Evolutionary conservation across 306 rosid species (phyloP), one percentile per base, ranked within the genome.

Genomic region (Quercus agrifolia): DNA sequence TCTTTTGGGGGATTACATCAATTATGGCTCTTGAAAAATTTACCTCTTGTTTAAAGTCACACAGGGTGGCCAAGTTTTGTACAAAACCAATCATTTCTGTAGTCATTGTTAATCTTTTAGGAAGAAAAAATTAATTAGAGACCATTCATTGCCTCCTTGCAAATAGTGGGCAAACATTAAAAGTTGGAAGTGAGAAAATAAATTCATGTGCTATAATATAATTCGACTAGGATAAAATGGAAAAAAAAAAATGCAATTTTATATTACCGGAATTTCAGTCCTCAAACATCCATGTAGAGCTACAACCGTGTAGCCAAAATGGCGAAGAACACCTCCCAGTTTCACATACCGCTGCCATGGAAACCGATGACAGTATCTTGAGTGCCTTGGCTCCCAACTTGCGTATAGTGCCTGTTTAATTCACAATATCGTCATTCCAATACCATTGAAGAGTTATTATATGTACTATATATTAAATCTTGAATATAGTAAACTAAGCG

Each of bases 311-410:
- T 91, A 95, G 17, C 99, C 98, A 14, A 95, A 92, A 68, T 93
- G 94, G 55, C 98, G 99, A 80, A 95, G 92, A 88, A 92, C 97
- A 35, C 84, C 87, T 74, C 98, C 99, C 6, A 95, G 83, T 87
- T 93, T 92, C 31, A 95, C 97, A 66, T 95, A 95, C 63, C 83
- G 99, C 86, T 95, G 97, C 87, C 97, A 92, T 75, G 99, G 99
- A 77, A 90, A 83, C 73, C 77, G 89, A 70, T 90, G 83, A 71
- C 97, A 95, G 70, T 94, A 89, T 73, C 91, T 85, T 1, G 97
- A 88, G 80, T 95, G 99, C 82, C 99, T 92, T 10, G 99, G 98
- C 82, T 95, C 99, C 99, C 98, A 95, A 81, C 98, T 95, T 84
- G 99, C 96, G 79, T 92, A 85, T 30, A 90, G 79, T 63, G 99